These are phyloP conservation scores for Kazachstania sp. DNA, from an alignment of 1,139 yeast genomes.

Conservation along the genomic window DNA sequence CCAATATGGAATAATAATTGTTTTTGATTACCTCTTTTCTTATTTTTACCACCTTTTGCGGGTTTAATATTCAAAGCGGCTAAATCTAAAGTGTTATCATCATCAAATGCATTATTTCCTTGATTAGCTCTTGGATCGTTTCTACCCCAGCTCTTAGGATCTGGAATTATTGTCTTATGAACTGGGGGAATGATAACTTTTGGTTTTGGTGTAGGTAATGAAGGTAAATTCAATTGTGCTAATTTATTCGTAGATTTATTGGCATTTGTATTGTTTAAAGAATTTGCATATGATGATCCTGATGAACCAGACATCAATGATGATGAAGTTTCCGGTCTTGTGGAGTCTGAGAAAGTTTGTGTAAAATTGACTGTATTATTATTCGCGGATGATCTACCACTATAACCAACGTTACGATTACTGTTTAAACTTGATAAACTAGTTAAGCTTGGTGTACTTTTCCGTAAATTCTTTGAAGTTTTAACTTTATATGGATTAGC, in stretches of 20 bases:
- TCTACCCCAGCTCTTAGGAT: slow-evolving; percentile 29
- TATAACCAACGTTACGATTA: background rate
- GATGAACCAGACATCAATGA: slow-evolving; percentile 4
- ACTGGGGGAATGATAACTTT: slow-evolving; percentile 37
- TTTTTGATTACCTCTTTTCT: slow-evolving; percentile 36
- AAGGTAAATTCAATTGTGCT: slow-evolving; percentile 44
- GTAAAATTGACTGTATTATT: slow-evolving; percentile 9
- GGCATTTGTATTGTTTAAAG: background rate
- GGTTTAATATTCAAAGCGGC: slow-evolving; percentile 1
- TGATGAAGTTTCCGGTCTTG: slow-evolving; percentile 2
- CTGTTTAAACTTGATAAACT: background rate
- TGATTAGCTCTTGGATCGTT: background rate
- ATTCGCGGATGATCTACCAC: background rate
- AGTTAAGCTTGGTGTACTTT: slow-evolving; percentile 2
- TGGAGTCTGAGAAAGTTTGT: slow-evolving; percentile 5
- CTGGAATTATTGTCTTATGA: slow-evolving; percentile 28
- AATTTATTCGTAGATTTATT: slow-evolving; percentile 13
- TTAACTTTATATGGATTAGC: slow-evolving; percentile 10
- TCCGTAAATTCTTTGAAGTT: slow-evolving; percentile 3
- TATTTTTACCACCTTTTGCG: slow-evolving; percentile 12
- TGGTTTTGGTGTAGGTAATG: slow-evolving; percentile 38
- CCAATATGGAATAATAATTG: slow-evolving; percentile 42
- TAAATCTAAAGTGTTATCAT: slow-evolving; percentile 6
- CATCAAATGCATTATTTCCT: slow-evolving; percentile 4
- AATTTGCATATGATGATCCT: slow-evolving; percentile 4